These are phyloP conservation scores for Leishmania aethiopica DNA, from an alignment of 208 protist species.

Conservation along the genomic window DNA sequence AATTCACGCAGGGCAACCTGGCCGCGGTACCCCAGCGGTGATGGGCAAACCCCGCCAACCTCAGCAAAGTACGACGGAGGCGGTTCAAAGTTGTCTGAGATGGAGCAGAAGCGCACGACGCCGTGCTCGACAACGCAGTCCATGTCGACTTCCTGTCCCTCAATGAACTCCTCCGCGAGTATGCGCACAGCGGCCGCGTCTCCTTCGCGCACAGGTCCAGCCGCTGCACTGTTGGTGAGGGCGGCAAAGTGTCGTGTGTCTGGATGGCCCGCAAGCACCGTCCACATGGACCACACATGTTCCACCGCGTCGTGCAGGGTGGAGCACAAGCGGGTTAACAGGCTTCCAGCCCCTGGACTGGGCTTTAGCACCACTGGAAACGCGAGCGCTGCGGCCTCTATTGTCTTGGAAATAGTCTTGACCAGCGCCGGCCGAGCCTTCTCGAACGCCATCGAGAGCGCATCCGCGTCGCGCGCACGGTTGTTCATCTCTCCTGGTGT, in stretches of 20 bases:
- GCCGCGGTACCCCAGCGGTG: conserved; percentile 17
- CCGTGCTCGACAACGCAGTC: conserved; percentile 77
- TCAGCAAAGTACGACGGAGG: conserved; percentile 73
- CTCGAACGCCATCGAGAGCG: neutral
- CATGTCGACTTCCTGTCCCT: conserved; percentile 82
- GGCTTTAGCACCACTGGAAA: conserved; percentile 83
- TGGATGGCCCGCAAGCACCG: conserved; percentile 36
- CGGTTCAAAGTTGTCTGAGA: conserved; percentile 80
- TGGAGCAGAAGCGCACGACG: conserved; percentile 55
- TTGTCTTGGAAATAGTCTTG: neutral
- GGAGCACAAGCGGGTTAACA: conserved; percentile 48
- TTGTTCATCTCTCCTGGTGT: neutral
- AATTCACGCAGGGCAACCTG: conserved; percentile 52
- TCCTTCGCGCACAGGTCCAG: neutral
- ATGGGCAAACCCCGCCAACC: conserved; percentile 67
- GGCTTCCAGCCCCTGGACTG: conserved; percentile 74
- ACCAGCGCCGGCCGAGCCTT: conserved; percentile 2
- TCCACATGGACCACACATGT: conserved; percentile 55
- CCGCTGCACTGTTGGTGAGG: conserved; percentile 8
- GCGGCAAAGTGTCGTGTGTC: conserved; percentile 55
- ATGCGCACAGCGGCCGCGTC: conserved; percentile 24
- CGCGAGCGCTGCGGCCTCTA: neutral
- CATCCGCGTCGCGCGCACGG: neutral
- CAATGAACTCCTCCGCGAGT: conserved; percentile 78
- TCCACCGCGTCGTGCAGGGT: conserved; percentile 43